Evolutionary conservation across 257 asterid species (phyloP).

Genomic region (Haberlea rhodopensis): DNA sequence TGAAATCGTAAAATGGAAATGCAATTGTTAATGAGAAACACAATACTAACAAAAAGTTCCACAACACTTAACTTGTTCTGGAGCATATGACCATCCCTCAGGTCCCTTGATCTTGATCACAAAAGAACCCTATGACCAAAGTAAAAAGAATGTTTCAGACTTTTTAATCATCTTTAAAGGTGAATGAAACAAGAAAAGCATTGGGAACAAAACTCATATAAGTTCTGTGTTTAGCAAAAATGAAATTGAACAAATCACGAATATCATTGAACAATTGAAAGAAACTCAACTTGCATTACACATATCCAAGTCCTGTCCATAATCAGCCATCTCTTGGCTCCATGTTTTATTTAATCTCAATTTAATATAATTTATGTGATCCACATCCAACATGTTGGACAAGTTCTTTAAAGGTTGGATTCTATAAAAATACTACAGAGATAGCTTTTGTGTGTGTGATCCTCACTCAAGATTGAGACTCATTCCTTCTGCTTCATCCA

Average conservation of each 20-base stretch:
- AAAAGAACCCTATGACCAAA: slow-evolving; percentile 77
- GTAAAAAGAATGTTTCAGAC: slow-evolving; percentile 20
- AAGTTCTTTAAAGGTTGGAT: no score
- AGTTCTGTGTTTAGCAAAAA: slow-evolving; percentile 1
- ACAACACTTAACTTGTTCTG: slow-evolving; percentile 80
- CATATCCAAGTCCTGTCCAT: slow-evolving; percentile 7
- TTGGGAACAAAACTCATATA: neutral
- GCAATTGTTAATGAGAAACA: slow-evolving; percentile 13
- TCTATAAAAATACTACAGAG: no score
- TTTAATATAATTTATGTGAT: slow-evolving; percentile 16
- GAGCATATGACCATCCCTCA: slow-evolving; percentile 91
- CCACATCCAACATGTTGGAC: neutral
- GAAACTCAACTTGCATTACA: slow-evolving; percentile 9
- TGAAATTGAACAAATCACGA: neutral
- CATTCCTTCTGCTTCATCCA: no score
- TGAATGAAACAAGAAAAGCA: slow-evolving; percentile 8
- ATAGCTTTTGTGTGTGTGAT: no score
- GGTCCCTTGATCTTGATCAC: slow-evolving; percentile 88
- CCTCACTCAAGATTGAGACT: no score
- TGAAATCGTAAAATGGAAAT: slow-evolving; percentile 9
- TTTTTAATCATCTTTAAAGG: neutral
- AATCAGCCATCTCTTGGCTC: slow-evolving; percentile 5
- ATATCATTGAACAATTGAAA: slow-evolving; percentile 7
- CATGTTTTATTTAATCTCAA: slow-evolving; percentile 9
- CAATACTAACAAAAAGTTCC: slow-evolving; percentile 22